phyloP scores from a whole-genome alignment of 1,284 basidiomycete genomes.

The Cryptococcus sp. region DNA sequence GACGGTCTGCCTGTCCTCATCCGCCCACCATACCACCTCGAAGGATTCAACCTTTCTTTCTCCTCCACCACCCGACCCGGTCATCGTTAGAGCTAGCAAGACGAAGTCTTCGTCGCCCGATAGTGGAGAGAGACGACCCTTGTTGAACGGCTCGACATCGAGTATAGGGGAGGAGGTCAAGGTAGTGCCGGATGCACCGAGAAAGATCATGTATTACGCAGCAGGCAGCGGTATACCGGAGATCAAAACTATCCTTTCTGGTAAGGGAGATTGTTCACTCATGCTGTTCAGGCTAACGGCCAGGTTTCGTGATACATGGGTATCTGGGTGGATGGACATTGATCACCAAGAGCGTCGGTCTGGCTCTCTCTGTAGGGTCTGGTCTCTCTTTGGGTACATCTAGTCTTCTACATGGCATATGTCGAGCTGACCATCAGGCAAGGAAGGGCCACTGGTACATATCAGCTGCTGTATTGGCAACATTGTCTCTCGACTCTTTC shows the following conservation, averaged over 20 bases:
- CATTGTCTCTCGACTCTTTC: slow-evolving; percentile 79
- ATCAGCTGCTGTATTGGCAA: slow-evolving; percentile 93
- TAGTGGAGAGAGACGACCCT: slow-evolving; percentile 22
- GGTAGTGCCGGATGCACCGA: slow-evolving; percentile 26
- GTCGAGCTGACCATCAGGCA: slow-evolving; percentile 47
- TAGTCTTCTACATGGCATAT: neutral
- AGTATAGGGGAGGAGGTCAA: neutral
- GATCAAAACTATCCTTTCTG: slow-evolving; percentile 92
- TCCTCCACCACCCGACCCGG: slow-evolving; percentile 47
- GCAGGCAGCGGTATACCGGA: slow-evolving; percentile 95
- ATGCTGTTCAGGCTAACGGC: neutral
- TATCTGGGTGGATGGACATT: slow-evolving; percentile 87
- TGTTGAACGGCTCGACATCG: slow-evolving; percentile 10
- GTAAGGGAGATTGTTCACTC: slow-evolving; percentile 38
- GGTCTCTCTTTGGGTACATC: slow-evolving; percentile 71
- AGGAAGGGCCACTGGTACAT: slow-evolving; percentile 96
- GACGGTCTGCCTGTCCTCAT: slow-evolving; percentile 81
- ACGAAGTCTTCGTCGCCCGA: slow-evolving; percentile 11
- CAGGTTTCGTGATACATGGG: slow-evolving; percentile 87
- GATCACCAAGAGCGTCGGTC: slow-evolving; percentile 83
- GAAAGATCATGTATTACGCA: slow-evolving; percentile 80
- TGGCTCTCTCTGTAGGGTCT: slow-evolving; percentile 85
- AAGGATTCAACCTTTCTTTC: slow-evolving; percentile 74
- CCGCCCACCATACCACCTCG: slow-evolving; percentile 75
- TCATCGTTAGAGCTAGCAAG: neutral